Evolutionary conservation across 2,329 filamentous ascomycete species (phyloP).

Genomic region (Uncinocarpus reesii): DNA sequence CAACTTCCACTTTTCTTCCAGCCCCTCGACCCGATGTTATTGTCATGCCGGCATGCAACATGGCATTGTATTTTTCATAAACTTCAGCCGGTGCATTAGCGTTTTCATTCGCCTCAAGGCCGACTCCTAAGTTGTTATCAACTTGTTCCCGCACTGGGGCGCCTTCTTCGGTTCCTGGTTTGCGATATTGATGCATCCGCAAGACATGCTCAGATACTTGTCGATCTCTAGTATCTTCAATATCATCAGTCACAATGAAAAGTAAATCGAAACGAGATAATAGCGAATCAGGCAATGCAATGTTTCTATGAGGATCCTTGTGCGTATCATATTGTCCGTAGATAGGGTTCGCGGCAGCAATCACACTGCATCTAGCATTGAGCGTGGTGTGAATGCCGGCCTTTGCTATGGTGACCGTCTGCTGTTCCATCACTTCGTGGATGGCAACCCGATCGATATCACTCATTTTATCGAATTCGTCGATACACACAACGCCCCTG

Average conservation of each 20-base stretch:
- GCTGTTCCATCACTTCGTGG: conserved; percentile 99
- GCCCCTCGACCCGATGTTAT: conserved; percentile 62
- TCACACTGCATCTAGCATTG: conserved; percentile 91
- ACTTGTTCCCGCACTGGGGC: conserved; percentile 83
- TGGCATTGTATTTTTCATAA: conserved; percentile 90
- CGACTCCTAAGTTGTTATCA: conserved; percentile 75
- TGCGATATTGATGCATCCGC: conserved; percentile 91
- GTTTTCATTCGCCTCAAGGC: conserved; percentile 64
- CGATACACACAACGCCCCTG: conserved; percentile 94
- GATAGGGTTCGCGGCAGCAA: conserved; percentile 93
- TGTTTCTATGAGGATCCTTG: conserved; percentile 98
- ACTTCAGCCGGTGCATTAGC: conserved; percentile 71
- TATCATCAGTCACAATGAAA: conserved; percentile 96
- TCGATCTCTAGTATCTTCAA: conserved; percentile 83
- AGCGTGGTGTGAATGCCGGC: conserved; percentile 95
- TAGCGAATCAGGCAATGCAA: conserved; percentile 89
- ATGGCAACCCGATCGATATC: conserved; percentile 96
- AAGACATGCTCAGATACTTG: conserved; percentile 93
- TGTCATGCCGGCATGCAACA: conserved; percentile 87
- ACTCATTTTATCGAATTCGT: conserved; percentile 99
- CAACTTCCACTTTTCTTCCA: conserved; percentile 69
- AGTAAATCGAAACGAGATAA: conserved; percentile 97
- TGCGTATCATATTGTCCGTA: conserved; percentile 98
- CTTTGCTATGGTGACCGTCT: conserved; percentile 97
- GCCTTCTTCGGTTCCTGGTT: conserved; percentile 85